These are phyloP conservation scores for Phytomonas serpens DNA, from an alignment of 208 protist genomes.

Conservation along the genomic window DNA sequence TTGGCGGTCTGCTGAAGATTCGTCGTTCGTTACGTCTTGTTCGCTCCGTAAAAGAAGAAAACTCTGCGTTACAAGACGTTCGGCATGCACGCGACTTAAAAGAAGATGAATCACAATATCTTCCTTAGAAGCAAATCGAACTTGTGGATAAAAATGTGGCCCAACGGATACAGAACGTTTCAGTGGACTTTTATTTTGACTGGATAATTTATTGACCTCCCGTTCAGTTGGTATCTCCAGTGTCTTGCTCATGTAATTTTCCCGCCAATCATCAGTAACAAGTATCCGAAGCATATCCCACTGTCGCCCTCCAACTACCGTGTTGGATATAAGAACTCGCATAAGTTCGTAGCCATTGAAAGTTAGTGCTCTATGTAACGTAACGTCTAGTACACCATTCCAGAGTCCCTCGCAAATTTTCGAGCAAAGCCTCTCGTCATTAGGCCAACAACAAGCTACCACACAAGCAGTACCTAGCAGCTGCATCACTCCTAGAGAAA, in stretches of 20 bases:
- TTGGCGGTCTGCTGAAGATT: not conserved
- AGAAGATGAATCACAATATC: not conserved
- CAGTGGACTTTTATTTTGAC: not conserved
- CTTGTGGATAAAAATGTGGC: not conserved
- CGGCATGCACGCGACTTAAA: not conserved
- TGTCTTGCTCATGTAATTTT: not conserved
- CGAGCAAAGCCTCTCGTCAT: not conserved
- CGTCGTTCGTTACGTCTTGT: not conserved
- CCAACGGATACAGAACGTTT: not conserved
- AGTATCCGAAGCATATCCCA: not conserved
- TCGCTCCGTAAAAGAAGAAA: not conserved
- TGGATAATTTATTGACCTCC: not conserved
- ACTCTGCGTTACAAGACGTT: not conserved
- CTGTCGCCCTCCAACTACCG: not conserved
- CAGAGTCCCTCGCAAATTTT: not conserved
- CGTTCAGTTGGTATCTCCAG: not conserved
- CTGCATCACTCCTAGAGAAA: not conserved
- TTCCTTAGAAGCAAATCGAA: not conserved
- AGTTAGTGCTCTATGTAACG: not conserved
- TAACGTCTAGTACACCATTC: not conserved
- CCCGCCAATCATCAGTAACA: not conserved
- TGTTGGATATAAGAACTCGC: not conserved
- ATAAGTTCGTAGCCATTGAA: slow-evolving; percentile 3
- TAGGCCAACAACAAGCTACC: not conserved
- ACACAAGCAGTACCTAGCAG: not conserved